Percentiles rank a stretch among this genome's conserved stretches.
Evolutionary conservation across 2,329 filamentous ascomycete species (phyloP).

Genomic region (Aspergillus glaucus): DNA sequence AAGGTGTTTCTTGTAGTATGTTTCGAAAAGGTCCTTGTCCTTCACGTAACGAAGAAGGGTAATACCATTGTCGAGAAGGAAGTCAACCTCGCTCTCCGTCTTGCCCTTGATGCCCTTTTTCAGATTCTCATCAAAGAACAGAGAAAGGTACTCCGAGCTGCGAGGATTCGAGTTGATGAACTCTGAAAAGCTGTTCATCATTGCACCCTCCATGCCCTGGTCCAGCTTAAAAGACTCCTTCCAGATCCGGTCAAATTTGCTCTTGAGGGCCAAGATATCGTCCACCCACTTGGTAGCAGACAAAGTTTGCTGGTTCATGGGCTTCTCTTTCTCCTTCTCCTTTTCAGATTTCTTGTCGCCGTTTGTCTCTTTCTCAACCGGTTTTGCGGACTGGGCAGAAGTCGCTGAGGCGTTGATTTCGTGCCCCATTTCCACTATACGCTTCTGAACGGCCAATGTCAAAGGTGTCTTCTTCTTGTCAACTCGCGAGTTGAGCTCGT

Average conservation of each 20-base stretch:
- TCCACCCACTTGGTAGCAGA: constrained; percentile 94
- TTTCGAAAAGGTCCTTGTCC: constrained; percentile 91
- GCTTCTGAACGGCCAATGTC: constrained; percentile 62
- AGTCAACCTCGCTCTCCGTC: constrained; percentile 79
- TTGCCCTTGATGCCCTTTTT: constrained; percentile 92
- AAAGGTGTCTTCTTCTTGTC: constrained; percentile 67
- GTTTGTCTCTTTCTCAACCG: constrained; percentile 43
- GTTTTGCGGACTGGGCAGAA: constrained; percentile 42
- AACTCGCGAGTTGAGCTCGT: constrained; percentile 69
- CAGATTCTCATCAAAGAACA: constrained; percentile 95
- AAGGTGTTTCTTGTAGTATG: constrained; percentile 96
- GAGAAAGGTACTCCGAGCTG: constrained; percentile 84
- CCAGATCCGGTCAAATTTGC: constrained; percentile 82
- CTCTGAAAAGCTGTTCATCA: constrained; percentile 81
- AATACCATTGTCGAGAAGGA: constrained; percentile 81
- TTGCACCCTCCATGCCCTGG: constrained; percentile 68
- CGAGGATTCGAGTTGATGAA: constrained; percentile 89
- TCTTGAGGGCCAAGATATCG: constrained; percentile 77
- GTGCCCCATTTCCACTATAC: constrained; percentile 71
- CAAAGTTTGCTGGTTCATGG: constrained; percentile 70
- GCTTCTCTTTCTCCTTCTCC: constrained; percentile 43
- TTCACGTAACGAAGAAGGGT: constrained; percentile 78
- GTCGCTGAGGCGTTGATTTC: constrained; percentile 67
- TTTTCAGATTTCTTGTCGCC: constrained; percentile 44
- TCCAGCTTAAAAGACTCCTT: constrained; percentile 66